Evolutionary conservation across 1,284 basidiomycete genomes (phyloP).

Genomic region (Macrocybe sp.): DNA sequence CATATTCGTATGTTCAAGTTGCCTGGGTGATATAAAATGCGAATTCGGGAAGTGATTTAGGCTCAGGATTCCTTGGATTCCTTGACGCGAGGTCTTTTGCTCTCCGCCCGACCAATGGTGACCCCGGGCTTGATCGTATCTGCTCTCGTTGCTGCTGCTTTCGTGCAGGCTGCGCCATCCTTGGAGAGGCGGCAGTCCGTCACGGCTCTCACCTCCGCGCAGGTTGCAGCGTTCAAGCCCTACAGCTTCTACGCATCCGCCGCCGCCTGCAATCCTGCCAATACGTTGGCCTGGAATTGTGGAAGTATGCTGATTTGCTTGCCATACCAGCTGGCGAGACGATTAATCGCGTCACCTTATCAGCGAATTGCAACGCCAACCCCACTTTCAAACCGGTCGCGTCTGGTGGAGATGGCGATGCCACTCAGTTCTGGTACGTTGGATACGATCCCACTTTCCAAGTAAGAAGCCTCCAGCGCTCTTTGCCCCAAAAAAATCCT

Average conservation of each 20-base stretch:
- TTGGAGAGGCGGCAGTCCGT: slow-evolving; percentile 17
- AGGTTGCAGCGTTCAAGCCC: slow-evolving; percentile 42
- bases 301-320: slow-evolving; percentile 12
- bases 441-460: slow-evolving; percentile 32
- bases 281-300: slow-evolving; percentile 26
- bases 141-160: background rate
- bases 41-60: too few species aligned
- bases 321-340: background rate
- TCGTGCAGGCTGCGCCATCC: background rate
- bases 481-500: background rate
- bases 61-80: too few species aligned
- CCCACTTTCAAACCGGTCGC: slow-evolving; percentile 39
- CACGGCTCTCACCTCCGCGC: slow-evolving; percentile 32
- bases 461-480: slow-evolving; percentile 9
- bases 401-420: slow-evolving; percentile 43
- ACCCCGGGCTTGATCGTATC: background rate
- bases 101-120: too few species aligned
- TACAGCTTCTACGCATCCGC: slow-evolving; percentile 36
- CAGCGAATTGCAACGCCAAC: slow-evolving; percentile 46
- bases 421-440: slow-evolving; percentile 38
- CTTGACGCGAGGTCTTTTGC: too few species aligned
- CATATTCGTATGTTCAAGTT: too few species aligned
- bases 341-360: background rate
- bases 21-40: too few species aligned
- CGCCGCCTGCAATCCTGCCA: slow-evolving; percentile 28